phyloP scores from a whole-genome alignment of 129 eudicot genomes.

The Helichrysum umbraculigerum region DNA sequence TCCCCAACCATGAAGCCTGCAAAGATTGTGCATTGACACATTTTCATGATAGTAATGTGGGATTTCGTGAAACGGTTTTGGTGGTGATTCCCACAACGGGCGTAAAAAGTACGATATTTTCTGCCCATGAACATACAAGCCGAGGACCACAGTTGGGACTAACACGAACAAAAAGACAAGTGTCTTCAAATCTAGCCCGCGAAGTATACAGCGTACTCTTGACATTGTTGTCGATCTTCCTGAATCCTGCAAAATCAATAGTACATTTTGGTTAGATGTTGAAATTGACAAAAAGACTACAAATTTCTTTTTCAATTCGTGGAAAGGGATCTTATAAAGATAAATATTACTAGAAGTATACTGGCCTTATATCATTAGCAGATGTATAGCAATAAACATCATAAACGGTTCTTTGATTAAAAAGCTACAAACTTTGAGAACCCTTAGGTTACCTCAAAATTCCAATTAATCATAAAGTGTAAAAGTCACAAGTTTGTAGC shows the following conservation, averaged over 20 bases:
- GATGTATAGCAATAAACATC: background rate
- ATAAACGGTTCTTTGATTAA: background rate
- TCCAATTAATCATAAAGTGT: background rate
- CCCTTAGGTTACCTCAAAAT: background rate
- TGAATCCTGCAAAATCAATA: constrained; percentile 53
- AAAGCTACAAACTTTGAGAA: background rate
- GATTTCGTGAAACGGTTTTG: constrained; percentile 71
- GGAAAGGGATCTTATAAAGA: background rate
- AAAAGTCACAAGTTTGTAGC: too few species aligned
- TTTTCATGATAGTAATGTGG: constrained; percentile 91
- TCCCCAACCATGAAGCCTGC: constrained; percentile 89
- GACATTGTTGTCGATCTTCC: constrained; percentile 52
- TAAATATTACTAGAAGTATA: constrained; percentile 13
- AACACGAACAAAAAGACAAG: constrained; percentile 51
- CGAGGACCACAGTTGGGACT: constrained; percentile 52
- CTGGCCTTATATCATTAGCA: background rate
- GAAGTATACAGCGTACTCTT: constrained; percentile 63
- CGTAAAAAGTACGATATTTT: constrained; percentile 80
- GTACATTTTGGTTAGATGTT: background rate
- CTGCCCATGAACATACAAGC: constrained; percentile 67
- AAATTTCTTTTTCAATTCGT: background rate
- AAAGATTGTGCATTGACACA: constrained; percentile 82
- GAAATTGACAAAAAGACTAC: background rate
- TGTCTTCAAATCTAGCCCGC: constrained; percentile 74
- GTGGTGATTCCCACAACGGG: constrained; percentile 90